Conservation (phyloP, 2,329 filamentous ascomycete genomes). For the Chrysoporthe deuterocubensis region DNA sequence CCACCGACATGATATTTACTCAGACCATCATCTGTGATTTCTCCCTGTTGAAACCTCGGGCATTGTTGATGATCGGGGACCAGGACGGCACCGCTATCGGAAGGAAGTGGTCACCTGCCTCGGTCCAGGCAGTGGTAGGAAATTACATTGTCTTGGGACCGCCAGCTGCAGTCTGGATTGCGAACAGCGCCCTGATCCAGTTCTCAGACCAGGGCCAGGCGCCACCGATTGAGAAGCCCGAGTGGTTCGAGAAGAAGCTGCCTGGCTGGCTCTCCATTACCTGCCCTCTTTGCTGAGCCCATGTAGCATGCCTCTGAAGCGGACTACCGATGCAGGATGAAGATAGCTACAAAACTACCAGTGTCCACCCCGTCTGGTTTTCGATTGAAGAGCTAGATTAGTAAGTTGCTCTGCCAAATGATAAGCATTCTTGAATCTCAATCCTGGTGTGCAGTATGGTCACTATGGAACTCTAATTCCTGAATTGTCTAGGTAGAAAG, state of each 20-base stretch:
- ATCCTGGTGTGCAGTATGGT: too few relatives aligned
- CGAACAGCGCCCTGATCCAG: slow-evolving; percentile 48
- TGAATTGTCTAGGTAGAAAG: too few relatives aligned
- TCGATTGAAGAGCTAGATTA: too few relatives aligned
- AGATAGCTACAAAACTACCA: not conserved
- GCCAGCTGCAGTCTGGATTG: slow-evolving; percentile 48
- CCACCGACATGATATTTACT: slow-evolving; percentile 60
- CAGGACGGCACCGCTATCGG: slow-evolving; percentile 60
- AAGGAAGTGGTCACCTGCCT: slow-evolving; percentile 52
- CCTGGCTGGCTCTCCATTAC: slow-evolving; percentile 46
- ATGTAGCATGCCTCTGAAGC: not conserved
- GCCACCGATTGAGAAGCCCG: slow-evolving; percentile 56
- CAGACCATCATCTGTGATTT: slow-evolving; percentile 57
- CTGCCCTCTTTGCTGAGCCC: not conserved
- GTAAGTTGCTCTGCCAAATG: too few relatives aligned
- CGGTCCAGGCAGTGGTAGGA: slow-evolving; percentile 50
- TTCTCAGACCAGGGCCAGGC: slow-evolving; percentile 56
- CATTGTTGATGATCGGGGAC: slow-evolving; percentile 54
- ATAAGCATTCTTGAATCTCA: too few relatives aligned
- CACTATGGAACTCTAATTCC: too few relatives aligned
- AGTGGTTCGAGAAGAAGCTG: slow-evolving; percentile 50
- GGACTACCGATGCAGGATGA: not conserved
- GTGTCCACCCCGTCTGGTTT: too few relatives aligned
- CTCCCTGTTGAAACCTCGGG: slow-evolving; percentile 46
- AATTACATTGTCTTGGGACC: slow-evolving; percentile 54